These are phyloP conservation scores for Leccinum imitatum DNA, from an alignment of 768 basidiomycete species.

Conservation along the genomic window DNA sequence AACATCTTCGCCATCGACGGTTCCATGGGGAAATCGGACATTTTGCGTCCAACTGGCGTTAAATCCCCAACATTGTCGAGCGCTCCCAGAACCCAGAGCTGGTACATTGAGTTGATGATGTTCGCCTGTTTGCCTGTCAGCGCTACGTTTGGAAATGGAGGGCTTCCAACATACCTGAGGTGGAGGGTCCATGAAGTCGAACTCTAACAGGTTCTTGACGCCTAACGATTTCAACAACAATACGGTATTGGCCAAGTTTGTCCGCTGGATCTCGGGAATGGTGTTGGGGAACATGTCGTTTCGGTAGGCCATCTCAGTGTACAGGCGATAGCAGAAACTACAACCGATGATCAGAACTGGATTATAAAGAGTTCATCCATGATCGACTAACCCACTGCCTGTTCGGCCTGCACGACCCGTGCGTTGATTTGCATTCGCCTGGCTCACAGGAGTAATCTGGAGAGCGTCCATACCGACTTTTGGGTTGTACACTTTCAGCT, in stretches of 20 bases:
- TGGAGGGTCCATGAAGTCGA: slow-evolving; percentile 99
- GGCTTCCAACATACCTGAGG: slow-evolving; percentile 65
- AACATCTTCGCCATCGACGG: slow-evolving; percentile 99
- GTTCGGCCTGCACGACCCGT: slow-evolving; percentile 97
- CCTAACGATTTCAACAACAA: slow-evolving; percentile 92
- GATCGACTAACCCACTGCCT: slow-evolving; percentile 75
- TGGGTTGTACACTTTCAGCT: slow-evolving; percentile 98
- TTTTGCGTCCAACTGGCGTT: slow-evolving; percentile 88
- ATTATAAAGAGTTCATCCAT: not conserved
- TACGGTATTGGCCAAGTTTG: slow-evolving; percentile 96
- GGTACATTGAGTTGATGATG: slow-evolving; percentile 99
- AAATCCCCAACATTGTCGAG: slow-evolving; percentile 97
- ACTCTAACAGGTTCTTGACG: slow-evolving; percentile 95
- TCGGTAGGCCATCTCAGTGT: slow-evolving; percentile 94
- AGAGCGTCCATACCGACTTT: slow-evolving; percentile 99
- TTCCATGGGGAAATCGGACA: slow-evolving; percentile 99
- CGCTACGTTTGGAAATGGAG: not conserved
- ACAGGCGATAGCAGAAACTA: slow-evolving; percentile 94
- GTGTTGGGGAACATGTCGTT: slow-evolving; percentile 96
- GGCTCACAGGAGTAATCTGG: slow-evolving; percentile 98
- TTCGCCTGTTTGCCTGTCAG: slow-evolving; percentile 60
- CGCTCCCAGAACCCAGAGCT: slow-evolving; percentile 98
- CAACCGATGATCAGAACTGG: slow-evolving; percentile 2
- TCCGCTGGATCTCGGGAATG: slow-evolving; percentile 98
- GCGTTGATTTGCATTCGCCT: slow-evolving; percentile 95